These are phyloP conservation scores for Sesbania bispinosa DNA, from an alignment of 306 rosid genomes.

Conservation along the genomic window DNA sequence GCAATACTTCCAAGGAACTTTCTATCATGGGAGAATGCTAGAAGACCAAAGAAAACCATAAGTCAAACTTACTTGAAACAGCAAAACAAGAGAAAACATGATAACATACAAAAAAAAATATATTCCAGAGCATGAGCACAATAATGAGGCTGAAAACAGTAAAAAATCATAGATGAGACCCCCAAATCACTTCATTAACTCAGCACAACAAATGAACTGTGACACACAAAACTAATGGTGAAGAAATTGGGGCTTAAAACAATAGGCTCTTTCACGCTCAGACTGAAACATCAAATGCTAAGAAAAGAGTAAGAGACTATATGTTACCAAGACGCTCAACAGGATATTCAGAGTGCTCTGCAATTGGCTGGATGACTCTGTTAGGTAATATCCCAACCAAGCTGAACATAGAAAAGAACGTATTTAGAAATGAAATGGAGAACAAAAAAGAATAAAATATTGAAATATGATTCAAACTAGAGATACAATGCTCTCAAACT, in stretches of 20 bases:
- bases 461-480: slow-evolving; percentile 12
- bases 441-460: background rate
- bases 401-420: slow-evolving; percentile 34
- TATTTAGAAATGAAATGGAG: background rate
- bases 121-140: background rate
- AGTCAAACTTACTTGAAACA: slow-evolving; percentile 19
- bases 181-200: slow-evolving; percentile 8
- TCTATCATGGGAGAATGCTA: slow-evolving; percentile 75
- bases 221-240: background rate
- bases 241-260: background rate
- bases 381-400: slow-evolving; percentile 85
- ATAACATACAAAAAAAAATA: background rate
- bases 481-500: slow-evolving; percentile 4
- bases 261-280: too few species aligned
- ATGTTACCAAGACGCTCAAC: slow-evolving; percentile 84
- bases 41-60: slow-evolving; percentile 33
- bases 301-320: slow-evolving; percentile 8
- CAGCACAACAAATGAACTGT: background rate
- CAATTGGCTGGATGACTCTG: slow-evolving; percentile 85
- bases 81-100: background rate
- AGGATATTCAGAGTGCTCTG: slow-evolving; percentile 86
- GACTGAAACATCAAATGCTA: background rate
- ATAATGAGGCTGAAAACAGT: slow-evolving; percentile 11
- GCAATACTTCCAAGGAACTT: slow-evolving; percentile 83
- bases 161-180: background rate